Evolutionary conservation across 2,329 filamentous ascomycete species (phyloP).

Genomic region (Sordariomycetes sp.): DNA sequence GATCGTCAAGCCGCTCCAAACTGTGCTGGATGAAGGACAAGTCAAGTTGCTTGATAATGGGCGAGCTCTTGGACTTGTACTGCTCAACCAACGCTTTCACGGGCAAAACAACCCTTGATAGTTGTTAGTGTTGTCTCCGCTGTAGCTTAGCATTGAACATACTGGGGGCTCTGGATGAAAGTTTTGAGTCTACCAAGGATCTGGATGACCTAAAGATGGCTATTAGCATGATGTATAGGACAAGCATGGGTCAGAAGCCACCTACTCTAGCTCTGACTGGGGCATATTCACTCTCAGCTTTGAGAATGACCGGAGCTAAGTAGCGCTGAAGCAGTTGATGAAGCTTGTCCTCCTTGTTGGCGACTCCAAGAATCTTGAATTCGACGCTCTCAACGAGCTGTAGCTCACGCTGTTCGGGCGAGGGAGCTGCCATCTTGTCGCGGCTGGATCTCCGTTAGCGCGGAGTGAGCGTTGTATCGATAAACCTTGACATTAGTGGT

Average conservation of each 20-base stretch:
- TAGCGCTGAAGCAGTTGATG: conserved; percentile 70
- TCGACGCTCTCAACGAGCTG: conserved; percentile 79
- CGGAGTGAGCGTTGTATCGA: too few species aligned
- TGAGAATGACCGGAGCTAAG: conserved; percentile 73
- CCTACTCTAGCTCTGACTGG: conserved; percentile 76
- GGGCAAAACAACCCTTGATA: conserved; percentile 60
- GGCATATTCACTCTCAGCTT: conserved; percentile 72
- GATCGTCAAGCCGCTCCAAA: conserved; percentile 34
- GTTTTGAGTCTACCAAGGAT: conserved; percentile 43
- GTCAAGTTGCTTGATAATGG: conserved; percentile 80
- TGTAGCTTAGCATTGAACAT: conserved; percentile 10
- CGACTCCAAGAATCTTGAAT: conserved; percentile 67
- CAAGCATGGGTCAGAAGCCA: too few species aligned
- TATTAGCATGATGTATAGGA: too few species aligned
- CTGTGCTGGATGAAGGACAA: conserved; percentile 85
- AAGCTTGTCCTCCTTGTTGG: conserved; percentile 77
- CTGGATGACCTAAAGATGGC: conserved; percentile 44
- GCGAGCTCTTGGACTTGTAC: conserved; percentile 67
- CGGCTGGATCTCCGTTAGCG: too few species aligned
- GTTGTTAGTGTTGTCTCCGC: not conserved
- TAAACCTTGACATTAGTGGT: too few species aligned
- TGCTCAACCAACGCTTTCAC: conserved; percentile 79
- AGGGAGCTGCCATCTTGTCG: too few species aligned
- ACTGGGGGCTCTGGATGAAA: conserved; percentile 43
- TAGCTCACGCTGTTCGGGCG: conserved; percentile 71